Evolutionary conservation across 345 rosid genomes (phyloP), one percentile per base, ranked within the genome.

Genomic region (Leavenworthia alabamica): DNA sequence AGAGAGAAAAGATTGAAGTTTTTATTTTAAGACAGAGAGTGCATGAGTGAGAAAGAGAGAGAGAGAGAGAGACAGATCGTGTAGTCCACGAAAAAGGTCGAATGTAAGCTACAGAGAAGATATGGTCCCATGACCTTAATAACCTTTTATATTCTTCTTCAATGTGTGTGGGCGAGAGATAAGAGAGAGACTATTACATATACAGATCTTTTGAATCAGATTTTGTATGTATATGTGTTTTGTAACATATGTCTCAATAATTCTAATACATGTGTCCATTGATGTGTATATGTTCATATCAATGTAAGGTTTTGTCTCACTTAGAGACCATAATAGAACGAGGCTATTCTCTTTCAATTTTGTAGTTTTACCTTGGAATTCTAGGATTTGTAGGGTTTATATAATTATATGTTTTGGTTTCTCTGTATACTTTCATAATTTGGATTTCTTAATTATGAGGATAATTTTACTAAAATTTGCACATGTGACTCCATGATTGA

Each of bases 31-130:
- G 68, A 54, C 73, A 73, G 67, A 72, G 58, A 47, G 27, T 24
- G n/a, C n/a, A n/a, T n/a, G n/a, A n/a, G n/a, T n/a, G n/a, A n/a
- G n/a, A n/a, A n/a, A n/a, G n/a, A n/a, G n/a, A n/a, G n/a, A n/a
- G n/a, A n/a, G 85, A 84, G 86, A 79, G 79, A 76, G 84, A 82
- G 54, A 77, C 83, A 90, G 96, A 83, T 85, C 83, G 83, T 88
- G 91, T 87, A 94, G 93, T 85, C 74, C 83, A 82, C 83, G 82
- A 82, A 83, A 90, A 88, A 66, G 84, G 79, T 85, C 66, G 77
- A 88, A 85, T 83, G 82, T 81, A 76, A 68, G 84, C 83, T 65
- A 86, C 87, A 86, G 81, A 64, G 53, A 74, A 64, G 44, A 66
- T 62, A 71, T 76, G 88, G 95, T 74, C 92, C 97, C 95, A 76